Conservation (phyloP, 169 alveolate species). For the Babesia ovis region DNA sequence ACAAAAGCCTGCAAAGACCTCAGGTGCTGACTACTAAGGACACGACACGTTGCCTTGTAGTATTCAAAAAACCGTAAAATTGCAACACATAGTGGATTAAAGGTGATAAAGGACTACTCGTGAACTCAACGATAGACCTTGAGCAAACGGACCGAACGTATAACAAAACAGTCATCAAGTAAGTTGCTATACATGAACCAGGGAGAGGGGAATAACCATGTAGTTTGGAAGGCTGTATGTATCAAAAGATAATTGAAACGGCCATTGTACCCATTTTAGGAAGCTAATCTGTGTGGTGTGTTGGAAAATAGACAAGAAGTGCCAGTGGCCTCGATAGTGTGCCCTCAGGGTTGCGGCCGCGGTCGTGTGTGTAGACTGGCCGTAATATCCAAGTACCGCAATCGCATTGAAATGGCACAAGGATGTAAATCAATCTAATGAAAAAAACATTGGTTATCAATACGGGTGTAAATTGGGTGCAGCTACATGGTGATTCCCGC, state of each 20-base stretch:
- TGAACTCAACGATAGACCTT: background rate
- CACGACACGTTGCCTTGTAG: background rate
- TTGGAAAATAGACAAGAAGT: no score
- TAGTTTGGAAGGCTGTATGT: no score
- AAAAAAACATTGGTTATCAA: no score
- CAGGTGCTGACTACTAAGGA: background rate
- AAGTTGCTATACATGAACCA: background rate
- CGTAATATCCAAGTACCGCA: background rate
- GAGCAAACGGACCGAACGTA: background rate
- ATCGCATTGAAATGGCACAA: background rate
- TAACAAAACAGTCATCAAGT: background rate
- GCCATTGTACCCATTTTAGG: no score
- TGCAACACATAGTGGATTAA: background rate
- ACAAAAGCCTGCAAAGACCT: background rate
- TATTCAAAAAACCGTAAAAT: background rate
- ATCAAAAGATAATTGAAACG: no score
- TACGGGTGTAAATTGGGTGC: conserved; percentile 8
- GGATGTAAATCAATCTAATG: no score
- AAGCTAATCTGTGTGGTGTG: no score
- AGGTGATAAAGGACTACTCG: background rate
- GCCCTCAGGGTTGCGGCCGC: no score
- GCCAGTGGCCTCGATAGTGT: no score
- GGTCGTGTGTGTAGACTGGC: conserved; percentile 2
- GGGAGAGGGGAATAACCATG: no score
- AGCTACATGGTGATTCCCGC: conserved; percentile 12